phyloP scores from a whole-genome alignment of 1,284 basidiomycete genomes.

The Fomitopsis schrenkii region DNA sequence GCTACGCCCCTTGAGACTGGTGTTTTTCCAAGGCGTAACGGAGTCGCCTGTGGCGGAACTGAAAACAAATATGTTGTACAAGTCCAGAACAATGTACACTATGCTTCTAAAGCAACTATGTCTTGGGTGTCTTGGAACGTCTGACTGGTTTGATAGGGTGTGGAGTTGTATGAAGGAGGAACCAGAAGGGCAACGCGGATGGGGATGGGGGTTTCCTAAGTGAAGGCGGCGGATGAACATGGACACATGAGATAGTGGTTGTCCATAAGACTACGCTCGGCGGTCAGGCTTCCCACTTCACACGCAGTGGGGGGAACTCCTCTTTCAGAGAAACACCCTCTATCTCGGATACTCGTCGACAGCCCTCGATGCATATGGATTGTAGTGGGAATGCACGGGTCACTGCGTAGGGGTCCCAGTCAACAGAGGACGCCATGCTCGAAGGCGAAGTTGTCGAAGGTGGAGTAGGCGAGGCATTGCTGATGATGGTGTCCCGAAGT shows the following conservation, averaged over 20 bases:
- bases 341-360: conserved; percentile 6
- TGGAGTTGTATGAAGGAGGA: neutral
- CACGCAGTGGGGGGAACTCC: neutral
- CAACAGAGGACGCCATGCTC: neutral
- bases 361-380: conserved; percentile 7
- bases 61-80: neutral
- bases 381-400: neutral
- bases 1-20: conserved; percentile 28
- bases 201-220: no score
- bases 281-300: neutral
- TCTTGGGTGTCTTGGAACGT: neutral
- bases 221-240: no score
- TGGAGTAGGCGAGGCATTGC: neutral
- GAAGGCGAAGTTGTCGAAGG: neutral
- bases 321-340: conserved; percentile 4
- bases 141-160: no score
- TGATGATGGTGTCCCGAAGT: no score
- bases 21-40: neutral
- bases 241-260: no score
- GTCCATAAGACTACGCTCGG: neutral
- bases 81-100: neutral
- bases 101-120: neutral
- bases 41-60: neutral
- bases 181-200: no score
- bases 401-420: conserved; percentile 5